Base-by-base conservation (phyloP, 495 filamentous ascomycete genomes). In the Penicillium pancosmium region DNA sequence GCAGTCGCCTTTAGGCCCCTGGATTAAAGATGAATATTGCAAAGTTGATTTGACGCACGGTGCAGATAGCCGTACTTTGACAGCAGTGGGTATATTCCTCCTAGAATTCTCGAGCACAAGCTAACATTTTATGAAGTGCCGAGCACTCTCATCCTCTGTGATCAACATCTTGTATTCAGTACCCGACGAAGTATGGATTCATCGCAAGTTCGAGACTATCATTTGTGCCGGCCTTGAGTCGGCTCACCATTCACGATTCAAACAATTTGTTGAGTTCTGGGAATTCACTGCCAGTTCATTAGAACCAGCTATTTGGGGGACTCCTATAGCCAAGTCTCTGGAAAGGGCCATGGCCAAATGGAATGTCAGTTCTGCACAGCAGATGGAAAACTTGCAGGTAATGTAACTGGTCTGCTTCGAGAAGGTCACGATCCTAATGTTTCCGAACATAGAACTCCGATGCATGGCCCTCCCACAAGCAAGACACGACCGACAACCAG, bases 211-310 rank as follows among this genome's bases (percentile, higher is more conserved):
- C 27, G 79, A 85, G 54, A 59, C 64, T 0, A 69, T 90, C 21
- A 69, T 91, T 1, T 74, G 79, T 35, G 75, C 85, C 36, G 82
- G 85, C 8, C 74, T 92, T 10, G 65, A 80, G 44, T 84, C 81
- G 40, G 74, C 73, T 10, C 82, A 88, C 52, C 78, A 75, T 19
- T 68, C 66, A 4, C 76, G 84, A 27, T 77, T 80, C 13, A 85
- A 83, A 54, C 60, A 66, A 5, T 82, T 85, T 31, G 68, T 88
- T 23, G 73, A 75, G 6, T 75, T 85, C 55, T 91, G 87, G 86
- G 83, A 84, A 52, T 59, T 73, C 2, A 84, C 78, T 1, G 23
- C 46, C 0, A 88, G 87, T 68, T 83, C 78, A 2, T 61, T 56
- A 35, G 74, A 82, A 56, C 63, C 75, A 8, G 56, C 53, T 8